Conservation (phyloP, 2,329 filamentous ascomycete genomes). For the Dactylellina drechsleri region DNA sequence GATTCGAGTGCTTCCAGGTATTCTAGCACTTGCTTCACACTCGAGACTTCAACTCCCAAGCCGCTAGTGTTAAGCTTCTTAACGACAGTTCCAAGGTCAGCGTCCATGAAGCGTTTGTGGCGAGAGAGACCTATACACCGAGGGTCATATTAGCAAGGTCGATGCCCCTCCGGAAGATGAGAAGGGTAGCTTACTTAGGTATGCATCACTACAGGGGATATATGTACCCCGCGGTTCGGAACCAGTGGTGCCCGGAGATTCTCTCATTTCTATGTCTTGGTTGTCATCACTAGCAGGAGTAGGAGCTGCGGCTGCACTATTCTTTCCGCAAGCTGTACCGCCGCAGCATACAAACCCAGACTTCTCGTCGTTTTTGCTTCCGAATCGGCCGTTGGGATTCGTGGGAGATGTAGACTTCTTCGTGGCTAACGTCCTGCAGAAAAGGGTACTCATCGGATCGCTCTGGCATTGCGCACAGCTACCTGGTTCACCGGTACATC, state of each 20-base stretch:
- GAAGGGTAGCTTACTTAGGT: constrained; percentile 49
- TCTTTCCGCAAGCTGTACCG: constrained; percentile 55
- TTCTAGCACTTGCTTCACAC: constrained; percentile 58
- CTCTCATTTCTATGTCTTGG: constrained; percentile 37
- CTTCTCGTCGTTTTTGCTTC: constrained; percentile 15
- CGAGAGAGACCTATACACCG: constrained; percentile 53
- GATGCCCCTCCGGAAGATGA: too few species aligned
- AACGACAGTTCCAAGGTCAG: constrained; percentile 58
- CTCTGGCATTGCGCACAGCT: constrained; percentile 80
- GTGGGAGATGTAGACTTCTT: constrained; percentile 23
- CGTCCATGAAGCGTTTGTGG: constrained; percentile 58
- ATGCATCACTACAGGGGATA: constrained; percentile 58
- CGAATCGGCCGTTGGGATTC: not conserved
- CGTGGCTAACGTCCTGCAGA: constrained; percentile 82
- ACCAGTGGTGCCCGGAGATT: constrained; percentile 1
- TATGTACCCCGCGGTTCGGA: constrained; percentile 55
- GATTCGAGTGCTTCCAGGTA: constrained; percentile 56
- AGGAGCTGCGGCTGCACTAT: constrained; percentile 20
- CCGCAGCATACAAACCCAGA: constrained; percentile 56
- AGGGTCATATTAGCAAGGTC: not conserved
- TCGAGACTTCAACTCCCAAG: constrained; percentile 57
- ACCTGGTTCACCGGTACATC: constrained; percentile 76
- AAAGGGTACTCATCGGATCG: constrained; percentile 81
- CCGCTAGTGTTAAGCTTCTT: constrained; percentile 57
- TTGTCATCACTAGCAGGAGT: not conserved